Base-by-base conservation (phyloP, 2,329 filamentous ascomycete species). In the Fusarium austroafricanum region DNA sequence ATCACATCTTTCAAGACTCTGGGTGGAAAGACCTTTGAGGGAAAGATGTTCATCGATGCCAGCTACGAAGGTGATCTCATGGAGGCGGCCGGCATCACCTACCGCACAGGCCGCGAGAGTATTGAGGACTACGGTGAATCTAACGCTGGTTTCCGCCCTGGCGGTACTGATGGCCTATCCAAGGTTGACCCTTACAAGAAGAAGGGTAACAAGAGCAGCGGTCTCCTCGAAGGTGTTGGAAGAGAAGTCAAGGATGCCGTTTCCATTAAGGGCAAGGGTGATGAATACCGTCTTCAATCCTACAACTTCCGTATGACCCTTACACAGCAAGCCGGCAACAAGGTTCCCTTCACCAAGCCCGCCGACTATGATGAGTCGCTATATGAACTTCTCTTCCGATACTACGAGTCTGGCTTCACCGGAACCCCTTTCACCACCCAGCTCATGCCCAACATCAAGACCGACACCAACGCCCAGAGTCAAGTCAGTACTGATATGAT, bases 31-130 rank as follows among this genome's bases (percentile, higher is more conserved):
- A 28, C 64, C 44, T 70, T 65, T 10, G 15, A 43, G 9, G 67
- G 49, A 26, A 70, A 71, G 47, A 71, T 70, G 64, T 70, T 70
- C 10, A 70, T 70, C 8, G 67, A 70, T 31, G 68, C 68, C 15
- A 60, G 68, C 21, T 70, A 71, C 10, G 68, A 70, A 21, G 68
- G 68, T n/a, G 68, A 70, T 9, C 45, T 70, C 15, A 71, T 70
- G 68, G 68, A 65, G 39, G 54, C 68, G 10, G 68, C 68, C 8
- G 65, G 54, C 3, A 52, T 70, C 10, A 60, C 64, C 4, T 71
- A 57, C 33, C 56, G 67, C 7, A 61, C 61, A 15, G 68, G 67
- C 11, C 68, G 68, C 2, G 68, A 70, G 43, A 51, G 63, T 23
- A 35, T 18, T 11, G 23, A 26, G 2, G 67, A 70, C 12, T 68